A percentile compares a stretch with the other conserved stretches of the same genome.
Evolutionary conservation across 73 alveolate genomes (phyloP).

Genomic region (Strombidium stylifer): DNA sequence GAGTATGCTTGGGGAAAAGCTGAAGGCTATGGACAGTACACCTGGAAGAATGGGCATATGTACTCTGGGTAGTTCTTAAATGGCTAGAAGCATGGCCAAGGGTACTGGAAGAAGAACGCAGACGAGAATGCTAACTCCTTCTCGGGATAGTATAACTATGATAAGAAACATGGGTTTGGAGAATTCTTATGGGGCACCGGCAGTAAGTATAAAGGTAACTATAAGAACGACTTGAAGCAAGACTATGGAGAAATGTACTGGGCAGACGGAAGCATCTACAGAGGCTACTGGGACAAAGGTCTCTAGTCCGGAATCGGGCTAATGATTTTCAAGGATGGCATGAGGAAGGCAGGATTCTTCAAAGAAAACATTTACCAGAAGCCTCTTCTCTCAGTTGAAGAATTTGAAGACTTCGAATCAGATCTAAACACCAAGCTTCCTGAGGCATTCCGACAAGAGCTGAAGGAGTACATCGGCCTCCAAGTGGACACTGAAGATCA

Average conservation of each 20-base stretch:
- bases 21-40: slow-evolving; percentile 30
- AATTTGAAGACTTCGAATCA: neutral
- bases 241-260: slow-evolving; percentile 55
- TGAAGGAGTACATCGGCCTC: slow-evolving; percentile 19
- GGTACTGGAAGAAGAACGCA: slow-evolving; percentile 28
- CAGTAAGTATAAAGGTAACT: slow-evolving; percentile 38
- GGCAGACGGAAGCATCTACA: slow-evolving; percentile 39
- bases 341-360: slow-evolving; percentile 29
- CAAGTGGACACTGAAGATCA: slow-evolving; percentile 13
- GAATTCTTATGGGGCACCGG: slow-evolving; percentile 25
- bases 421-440: slow-evolving; percentile 6
- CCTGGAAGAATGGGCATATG: slow-evolving; percentile 18
- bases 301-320: slow-evolving; percentile 20
- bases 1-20: slow-evolving; percentile 29
- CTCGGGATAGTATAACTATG: slow-evolving; percentile 16
- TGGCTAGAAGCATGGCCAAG: slow-evolving; percentile 35
- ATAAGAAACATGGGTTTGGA: slow-evolving; percentile 39
- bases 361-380: slow-evolving; percentile 9
- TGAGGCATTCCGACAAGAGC: slow-evolving; percentile 12
- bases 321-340: slow-evolving; percentile 8
- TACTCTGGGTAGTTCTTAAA: slow-evolving; percentile 30
- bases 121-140: neutral
- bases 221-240: slow-evolving; percentile 36
- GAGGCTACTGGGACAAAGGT: slow-evolving; percentile 36
- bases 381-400: neutral